Percentiles rank a stretch among this genome's conserved stretches.
Evolutionary conservation across 2,329 filamentous ascomycete species (phyloP).

Genomic region (Xylaria digitata): DNA sequence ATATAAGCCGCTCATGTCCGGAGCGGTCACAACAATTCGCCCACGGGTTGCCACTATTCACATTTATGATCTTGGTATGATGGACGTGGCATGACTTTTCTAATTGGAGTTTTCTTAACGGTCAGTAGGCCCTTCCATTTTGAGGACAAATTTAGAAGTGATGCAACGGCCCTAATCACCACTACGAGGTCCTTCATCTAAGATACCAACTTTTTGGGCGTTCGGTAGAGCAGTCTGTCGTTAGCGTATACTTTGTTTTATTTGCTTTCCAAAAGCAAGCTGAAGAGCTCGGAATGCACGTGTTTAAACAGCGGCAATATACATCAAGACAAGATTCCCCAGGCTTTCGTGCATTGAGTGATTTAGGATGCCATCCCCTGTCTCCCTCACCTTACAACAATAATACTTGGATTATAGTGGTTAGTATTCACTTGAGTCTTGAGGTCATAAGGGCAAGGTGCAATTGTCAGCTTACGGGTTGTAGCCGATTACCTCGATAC

Average conservation of each 20-base stretch:
- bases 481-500: too few relatives aligned
- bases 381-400: neutral
- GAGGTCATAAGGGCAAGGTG: too few relatives aligned
- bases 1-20: constrained; percentile 15
- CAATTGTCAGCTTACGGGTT: too few relatives aligned
- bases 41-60: neutral
- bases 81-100: constrained; percentile 27
- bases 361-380: neutral
- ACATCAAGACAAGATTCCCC: neutral
- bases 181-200: neutral
- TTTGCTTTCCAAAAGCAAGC: constrained; percentile 17
- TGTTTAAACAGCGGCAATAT: neutral
- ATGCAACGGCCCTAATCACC: neutral
- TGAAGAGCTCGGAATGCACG: neutral
- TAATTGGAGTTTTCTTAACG: constrained; percentile 9
- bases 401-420: neutral
- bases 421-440: neutral
- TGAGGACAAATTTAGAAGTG: constrained; percentile 1
- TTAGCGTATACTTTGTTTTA: neutral
- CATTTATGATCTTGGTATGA: constrained; percentile 27
- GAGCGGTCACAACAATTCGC: constrained; percentile 7
- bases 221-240: constrained; percentile 3
- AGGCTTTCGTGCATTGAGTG: neutral
- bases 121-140: constrained; percentile 10
- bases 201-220: constrained; percentile 13